Base-by-base conservation (phyloP, 164 flowering plant species). In the Taxillus chinensis region DNA sequence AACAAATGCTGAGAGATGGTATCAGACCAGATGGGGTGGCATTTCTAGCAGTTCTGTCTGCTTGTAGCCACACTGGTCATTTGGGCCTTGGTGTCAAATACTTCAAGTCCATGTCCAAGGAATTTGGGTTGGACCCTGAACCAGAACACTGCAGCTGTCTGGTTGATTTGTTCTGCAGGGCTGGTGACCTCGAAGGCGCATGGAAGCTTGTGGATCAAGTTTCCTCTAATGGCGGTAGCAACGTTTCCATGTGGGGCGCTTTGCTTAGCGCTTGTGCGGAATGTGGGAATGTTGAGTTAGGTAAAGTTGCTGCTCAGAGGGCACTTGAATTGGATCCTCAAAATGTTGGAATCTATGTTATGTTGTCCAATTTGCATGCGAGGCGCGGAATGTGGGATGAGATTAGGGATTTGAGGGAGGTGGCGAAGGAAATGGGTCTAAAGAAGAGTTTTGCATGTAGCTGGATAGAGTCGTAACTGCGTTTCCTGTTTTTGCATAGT, bases 131-230 rank as follows among this genome's bases (percentile, higher is more conserved):
- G 67, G 55, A 66, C 2, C 87, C 89, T 42, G 69, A 69, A 12
- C 74, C 69, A 7, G 90, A 86, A 74, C 97, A 91, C 65, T 86
- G 82, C 50, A 77, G 91, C 54, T 89, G 92, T 65, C 51, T 86
- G 45, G 78, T 82, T 66, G 89, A 91, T 71, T 70, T 89, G 80
- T 80, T 86, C 66, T 82, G 86, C 60, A 78, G 82, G 63, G 86
- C 91, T 50, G 96, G 90, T 55, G 84, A 86, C 63, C 65, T 91
- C 70, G 84, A 83, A 17, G 78, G 68, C 74, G 96, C 90, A 10
- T 85, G 80, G 82, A 69, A 78, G 60, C n/a, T 88, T 62, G 70
- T 83, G 11, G 73, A 55, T 67, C 74, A 77, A 66, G 77, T 81
- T 64, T 76, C 81, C 13, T 14, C 14, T n/a, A 49, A 65, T 43